Conservation (phyloP, 2,329 filamentous ascomycete genomes). For the Alternaria sp. region DNA sequence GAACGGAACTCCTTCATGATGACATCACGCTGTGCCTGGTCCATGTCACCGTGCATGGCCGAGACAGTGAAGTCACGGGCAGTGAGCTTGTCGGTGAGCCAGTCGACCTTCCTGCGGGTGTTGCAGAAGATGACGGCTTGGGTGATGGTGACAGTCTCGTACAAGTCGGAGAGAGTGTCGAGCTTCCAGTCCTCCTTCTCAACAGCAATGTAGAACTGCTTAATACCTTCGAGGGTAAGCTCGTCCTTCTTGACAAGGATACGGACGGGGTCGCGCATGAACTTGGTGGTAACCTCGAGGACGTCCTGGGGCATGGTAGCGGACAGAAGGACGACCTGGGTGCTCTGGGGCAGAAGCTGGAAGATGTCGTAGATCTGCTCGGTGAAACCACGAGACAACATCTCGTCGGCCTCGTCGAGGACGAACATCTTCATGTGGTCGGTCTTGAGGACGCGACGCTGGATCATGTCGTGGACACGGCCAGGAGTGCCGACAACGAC, state of each 20-base stretch:
- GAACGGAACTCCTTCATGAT: conserved; percentile 99
- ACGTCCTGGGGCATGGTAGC: conserved; percentile 99
- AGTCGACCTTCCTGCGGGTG: conserved; percentile 99
- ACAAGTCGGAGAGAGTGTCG: conserved; percentile 97
- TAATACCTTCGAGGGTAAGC: conserved; percentile 99
- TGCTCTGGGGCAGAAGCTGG: conserved; percentile 96
- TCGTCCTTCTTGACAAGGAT: conserved; percentile 99
- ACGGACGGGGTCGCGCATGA: conserved; percentile 99
- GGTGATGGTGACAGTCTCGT: conserved; percentile 99
- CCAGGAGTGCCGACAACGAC: conserved; percentile 97
- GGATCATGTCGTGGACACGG: conserved; percentile 99
- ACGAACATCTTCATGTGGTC: conserved; percentile 99
- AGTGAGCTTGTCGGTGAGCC: conserved; percentile 99
- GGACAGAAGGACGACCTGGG: conserved; percentile 96
- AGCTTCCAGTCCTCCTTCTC: conserved; percentile 99
- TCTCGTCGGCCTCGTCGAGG: conserved; percentile 98
- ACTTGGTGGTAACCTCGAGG: conserved; percentile 99
- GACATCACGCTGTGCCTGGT: conserved; percentile 94
- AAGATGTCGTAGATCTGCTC: conserved; percentile 99
- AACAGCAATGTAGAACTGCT: conserved; percentile 99
- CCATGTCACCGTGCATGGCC: conserved; percentile 99
- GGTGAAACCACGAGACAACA: conserved; percentile 99
- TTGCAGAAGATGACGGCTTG: conserved; percentile 99
- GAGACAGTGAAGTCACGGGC: conserved; percentile 99
- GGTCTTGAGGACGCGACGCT: conserved; percentile 95